These are phyloP conservation scores for Lactarius vividus DNA, from an alignment of 768 basidiomycete genomes.

Conservation along the genomic window DNA sequence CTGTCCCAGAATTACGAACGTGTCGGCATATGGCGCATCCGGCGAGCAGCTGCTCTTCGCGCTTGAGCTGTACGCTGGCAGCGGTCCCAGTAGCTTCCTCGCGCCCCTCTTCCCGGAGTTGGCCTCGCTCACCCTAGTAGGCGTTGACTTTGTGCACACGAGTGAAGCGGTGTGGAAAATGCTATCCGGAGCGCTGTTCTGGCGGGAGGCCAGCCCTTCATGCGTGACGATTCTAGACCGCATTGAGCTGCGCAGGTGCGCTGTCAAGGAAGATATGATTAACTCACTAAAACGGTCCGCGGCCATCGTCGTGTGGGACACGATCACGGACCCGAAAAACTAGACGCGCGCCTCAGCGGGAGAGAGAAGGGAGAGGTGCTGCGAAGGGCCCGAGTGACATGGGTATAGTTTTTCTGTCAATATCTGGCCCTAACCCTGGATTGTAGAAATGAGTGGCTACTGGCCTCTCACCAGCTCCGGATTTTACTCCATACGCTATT, in stretches of 20 bases:
- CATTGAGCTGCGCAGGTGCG: slow-evolving; percentile 16
- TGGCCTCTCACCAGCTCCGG: not conserved
- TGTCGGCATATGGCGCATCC: slow-evolving; percentile 7
- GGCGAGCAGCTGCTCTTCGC: slow-evolving; percentile 15
- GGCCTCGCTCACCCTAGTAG: slow-evolving; percentile 14
- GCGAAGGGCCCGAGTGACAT: not conserved
- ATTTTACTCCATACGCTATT: not conserved
- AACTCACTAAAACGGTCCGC: slow-evolving; percentile 9
- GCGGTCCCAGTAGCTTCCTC: not conserved
- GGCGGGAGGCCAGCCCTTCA: slow-evolving; percentile 11
- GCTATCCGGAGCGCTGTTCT: slow-evolving; percentile 2
- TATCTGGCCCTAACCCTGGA: not conserved
- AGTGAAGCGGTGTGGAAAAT: slow-evolving; percentile 5
- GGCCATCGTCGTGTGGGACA: slow-evolving; percentile 22
- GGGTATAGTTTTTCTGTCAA: not conserved
- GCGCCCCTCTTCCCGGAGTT: slow-evolving; percentile 12
- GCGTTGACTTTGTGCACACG: slow-evolving; percentile 17
- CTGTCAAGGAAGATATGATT: slow-evolving; percentile 13
- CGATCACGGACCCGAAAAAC: slow-evolving; percentile 13
- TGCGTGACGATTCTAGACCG: slow-evolving; percentile 23
- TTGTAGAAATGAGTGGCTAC: not conserved
- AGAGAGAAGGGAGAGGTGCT: not conserved
- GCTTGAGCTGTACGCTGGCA: not conserved
- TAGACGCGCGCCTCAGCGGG: slow-evolving; percentile 9
- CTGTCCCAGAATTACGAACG: slow-evolving; percentile 15